Evolutionary conservation across 1,284 basidiomycete species (phyloP).

Genomic region (Fistulinella staudtii): DNA sequence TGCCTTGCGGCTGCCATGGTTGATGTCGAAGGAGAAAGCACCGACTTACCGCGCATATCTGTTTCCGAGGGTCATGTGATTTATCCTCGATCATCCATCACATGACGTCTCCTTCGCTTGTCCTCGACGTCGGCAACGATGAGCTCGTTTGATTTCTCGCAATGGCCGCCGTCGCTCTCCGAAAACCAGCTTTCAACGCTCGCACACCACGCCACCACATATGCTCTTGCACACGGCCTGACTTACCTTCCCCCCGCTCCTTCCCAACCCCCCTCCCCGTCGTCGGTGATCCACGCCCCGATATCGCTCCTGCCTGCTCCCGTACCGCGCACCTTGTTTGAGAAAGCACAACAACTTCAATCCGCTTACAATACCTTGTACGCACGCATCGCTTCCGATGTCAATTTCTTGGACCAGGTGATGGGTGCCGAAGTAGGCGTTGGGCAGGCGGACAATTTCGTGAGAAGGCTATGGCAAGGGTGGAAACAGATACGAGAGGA

Average conservation of each 20-base stretch:
- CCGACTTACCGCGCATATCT: too few species aligned
- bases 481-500: slow-evolving; percentile 76
- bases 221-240: slow-evolving; percentile 82
- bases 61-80: slow-evolving; percentile 8
- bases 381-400: slow-evolving; percentile 78
- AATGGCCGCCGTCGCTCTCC: slow-evolving; percentile 75
- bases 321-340: slow-evolving; percentile 74
- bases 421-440: slow-evolving; percentile 78
- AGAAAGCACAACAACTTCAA: slow-evolving; percentile 68
- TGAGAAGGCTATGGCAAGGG: slow-evolving; percentile 79
- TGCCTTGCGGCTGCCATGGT: slow-evolving; percentile 26
- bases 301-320: slow-evolving; percentile 86
- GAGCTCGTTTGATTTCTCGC: slow-evolving; percentile 40
- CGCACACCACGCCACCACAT: slow-evolving; percentile 70
- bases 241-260: slow-evolving; percentile 68
- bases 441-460: slow-evolving; percentile 84
- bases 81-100: neutral
- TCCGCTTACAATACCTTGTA: slow-evolving; percentile 84
- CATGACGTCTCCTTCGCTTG: neutral
- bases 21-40: neutral
- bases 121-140: slow-evolving; percentile 8
- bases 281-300: slow-evolving; percentile 84
- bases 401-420: slow-evolving; percentile 74
- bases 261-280: slow-evolving; percentile 50
- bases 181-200: slow-evolving; percentile 56